A percentile compares a stretch with the other conserved stretches of the same genome.
These are phyloP conservation scores for Podaxis carcinomalis DNA, from an alignment of 768 basidiomycete species.

Conservation along the genomic window DNA sequence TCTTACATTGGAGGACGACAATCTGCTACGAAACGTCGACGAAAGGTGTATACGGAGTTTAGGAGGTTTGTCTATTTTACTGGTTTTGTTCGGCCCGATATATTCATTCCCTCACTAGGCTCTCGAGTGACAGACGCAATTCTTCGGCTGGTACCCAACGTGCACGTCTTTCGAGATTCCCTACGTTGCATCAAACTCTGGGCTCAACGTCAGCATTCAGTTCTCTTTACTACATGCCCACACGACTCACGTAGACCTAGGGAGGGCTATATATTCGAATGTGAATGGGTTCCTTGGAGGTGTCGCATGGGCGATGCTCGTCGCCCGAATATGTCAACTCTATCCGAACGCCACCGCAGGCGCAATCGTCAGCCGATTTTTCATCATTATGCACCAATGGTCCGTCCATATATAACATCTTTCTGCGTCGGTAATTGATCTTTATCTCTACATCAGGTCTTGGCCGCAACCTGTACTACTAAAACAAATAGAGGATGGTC, in stretches of 20 bases:
- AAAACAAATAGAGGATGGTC: slow-evolving; percentile 95
- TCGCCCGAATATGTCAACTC: slow-evolving; percentile 98
- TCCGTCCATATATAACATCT: slow-evolving; percentile 28
- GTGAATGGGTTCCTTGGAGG: slow-evolving; percentile 97
- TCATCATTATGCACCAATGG: slow-evolving; percentile 99
- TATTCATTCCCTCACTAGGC: slow-evolving; percentile 42
- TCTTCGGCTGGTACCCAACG: slow-evolving; percentile 89
- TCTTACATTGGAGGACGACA: slow-evolving; percentile 85
- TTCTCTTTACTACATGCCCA: not conserved
- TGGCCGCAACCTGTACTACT: slow-evolving; percentile 99
- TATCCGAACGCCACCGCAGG: slow-evolving; percentile 95
- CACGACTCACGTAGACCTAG: slow-evolving; percentile 34
- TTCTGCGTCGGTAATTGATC: slow-evolving; percentile 7
- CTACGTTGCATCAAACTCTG: slow-evolving; percentile 95
- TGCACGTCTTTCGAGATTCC: slow-evolving; percentile 90
- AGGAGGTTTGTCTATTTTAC: slow-evolving; percentile 50
- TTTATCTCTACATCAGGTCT: slow-evolving; percentile 47
- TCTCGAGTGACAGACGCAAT: slow-evolving; percentile 97
- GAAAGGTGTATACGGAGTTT: slow-evolving; percentile 94
- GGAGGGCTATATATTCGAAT: slow-evolving; percentile 95
- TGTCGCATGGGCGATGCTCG: slow-evolving; percentile 97
- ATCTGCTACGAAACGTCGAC: slow-evolving; percentile 87
- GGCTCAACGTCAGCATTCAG: slow-evolving; percentile 75
- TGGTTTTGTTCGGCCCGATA: slow-evolving; percentile 9
- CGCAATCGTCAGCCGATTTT: slow-evolving; percentile 95